phyloP scores from a whole-genome alignment of 2,329 filamentous ascomycete genomes.

The Chrysoporthe cubensis region DNA sequence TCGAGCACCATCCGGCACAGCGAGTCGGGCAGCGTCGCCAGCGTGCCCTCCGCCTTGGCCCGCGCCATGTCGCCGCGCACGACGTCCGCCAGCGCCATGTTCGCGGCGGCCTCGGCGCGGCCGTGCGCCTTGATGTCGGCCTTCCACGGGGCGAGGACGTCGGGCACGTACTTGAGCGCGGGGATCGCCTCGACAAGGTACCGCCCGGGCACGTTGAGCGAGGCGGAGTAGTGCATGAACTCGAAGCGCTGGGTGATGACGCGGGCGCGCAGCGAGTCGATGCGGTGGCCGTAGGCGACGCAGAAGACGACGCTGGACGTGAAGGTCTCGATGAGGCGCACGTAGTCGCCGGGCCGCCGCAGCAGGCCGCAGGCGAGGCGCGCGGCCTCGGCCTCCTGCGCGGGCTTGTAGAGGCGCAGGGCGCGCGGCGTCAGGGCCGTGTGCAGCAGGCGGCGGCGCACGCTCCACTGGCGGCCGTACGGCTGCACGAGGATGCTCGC shows the following conservation, averaged over 20 bases:
- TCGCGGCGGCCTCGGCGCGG: constrained; percentile 42
- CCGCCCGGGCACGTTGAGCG: constrained; percentile 50
- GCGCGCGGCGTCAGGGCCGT: constrained; percentile 49
- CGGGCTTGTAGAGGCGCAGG: constrained; percentile 48
- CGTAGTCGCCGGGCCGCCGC: constrained; percentile 44
- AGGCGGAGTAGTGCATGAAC: constrained; percentile 52
- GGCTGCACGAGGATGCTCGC: constrained; percentile 52
- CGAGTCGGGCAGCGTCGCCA: constrained; percentile 43
- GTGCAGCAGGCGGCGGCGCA: constrained; percentile 46
- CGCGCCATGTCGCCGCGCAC: constrained; percentile 45
- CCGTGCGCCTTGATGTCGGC: constrained; percentile 45
- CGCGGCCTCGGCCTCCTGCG: constrained; percentile 53
- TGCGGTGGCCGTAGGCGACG: constrained; percentile 54
- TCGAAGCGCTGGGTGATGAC: constrained; percentile 51
- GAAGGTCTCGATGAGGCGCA: constrained; percentile 51
- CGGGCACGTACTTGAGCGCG: constrained; percentile 47
- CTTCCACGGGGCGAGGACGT: constrained; percentile 52
- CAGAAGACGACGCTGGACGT: constrained; percentile 54
- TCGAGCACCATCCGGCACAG: constrained; percentile 50
- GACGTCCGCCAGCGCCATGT: constrained; percentile 45
- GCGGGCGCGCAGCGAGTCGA: constrained; percentile 50
- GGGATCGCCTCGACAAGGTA: constrained; percentile 52
- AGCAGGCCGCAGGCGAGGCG: constrained; percentile 49
- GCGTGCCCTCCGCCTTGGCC: constrained; percentile 36
- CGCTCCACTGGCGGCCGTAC: constrained; percentile 51